These are phyloP conservation scores for Fremontodendron californicum DNA, from an alignment of 345 rosid genomes.

Conservation along the genomic window DNA sequence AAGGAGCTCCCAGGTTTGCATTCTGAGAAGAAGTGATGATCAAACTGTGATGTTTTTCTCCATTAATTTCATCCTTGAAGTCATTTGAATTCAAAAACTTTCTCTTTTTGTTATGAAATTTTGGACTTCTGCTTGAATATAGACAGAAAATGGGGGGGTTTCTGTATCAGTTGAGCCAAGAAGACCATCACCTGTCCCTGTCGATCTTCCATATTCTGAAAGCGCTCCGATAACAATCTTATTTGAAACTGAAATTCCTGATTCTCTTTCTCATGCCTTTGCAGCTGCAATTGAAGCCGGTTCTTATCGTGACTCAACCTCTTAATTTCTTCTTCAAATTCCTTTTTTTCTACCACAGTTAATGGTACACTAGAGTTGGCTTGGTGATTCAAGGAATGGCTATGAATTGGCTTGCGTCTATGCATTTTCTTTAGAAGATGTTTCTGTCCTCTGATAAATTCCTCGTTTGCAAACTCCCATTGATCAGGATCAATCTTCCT, in stretches of 20 bases:
- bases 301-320: slow-evolving; percentile 36
- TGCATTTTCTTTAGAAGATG: slow-evolving; percentile 49
- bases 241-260: slow-evolving; percentile 30
- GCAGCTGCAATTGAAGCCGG: slow-evolving; percentile 41
- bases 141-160: slow-evolving; percentile 35
- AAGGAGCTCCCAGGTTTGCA: slow-evolving; percentile 2
- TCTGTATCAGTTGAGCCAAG: slow-evolving; percentile 31
- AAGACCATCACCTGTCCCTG: slow-evolving; percentile 33
- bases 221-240: slow-evolving; percentile 25
- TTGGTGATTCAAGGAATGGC: slow-evolving; percentile 44
- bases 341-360: slow-evolving; percentile 37
- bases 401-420: slow-evolving; percentile 58
- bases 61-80: background rate
- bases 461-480: slow-evolving; percentile 70
- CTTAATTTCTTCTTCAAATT: slow-evolving; percentile 38
- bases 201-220: slow-evolving; percentile 39
- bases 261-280: slow-evolving; percentile 32
- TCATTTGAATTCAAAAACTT: slow-evolving; percentile 26
- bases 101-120: slow-evolving; percentile 41
- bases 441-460: slow-evolving; percentile 47
- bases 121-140: slow-evolving; percentile 27
- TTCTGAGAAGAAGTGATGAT: slow-evolving; percentile 4
- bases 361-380: slow-evolving; percentile 17
- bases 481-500: slow-evolving; percentile 61
- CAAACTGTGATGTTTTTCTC: slow-evolving; percentile 9